phyloP scores from a whole-genome alignment of 1,284 basidiomycete genomes.

The Phellopilus nigrolimitatus region DNA sequence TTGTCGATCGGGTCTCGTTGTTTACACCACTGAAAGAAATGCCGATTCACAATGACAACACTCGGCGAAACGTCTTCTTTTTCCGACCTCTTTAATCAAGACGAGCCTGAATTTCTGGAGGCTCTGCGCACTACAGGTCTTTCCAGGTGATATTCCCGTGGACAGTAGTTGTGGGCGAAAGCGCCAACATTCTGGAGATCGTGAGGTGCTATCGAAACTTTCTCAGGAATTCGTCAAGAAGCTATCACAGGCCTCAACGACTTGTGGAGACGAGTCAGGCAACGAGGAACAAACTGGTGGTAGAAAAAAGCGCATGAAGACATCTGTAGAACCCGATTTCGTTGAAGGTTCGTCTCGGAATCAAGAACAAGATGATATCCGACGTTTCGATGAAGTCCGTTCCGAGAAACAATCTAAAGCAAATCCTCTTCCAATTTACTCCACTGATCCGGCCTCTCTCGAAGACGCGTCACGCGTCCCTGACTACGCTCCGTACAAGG shows the following conservation, averaged over 20 bases:
- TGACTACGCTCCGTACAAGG: slow-evolving; percentile 55
- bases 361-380: no score
- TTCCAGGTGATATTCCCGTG: slow-evolving; percentile 41
- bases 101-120: slow-evolving; percentile 51
- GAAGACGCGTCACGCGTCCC: slow-evolving; percentile 44
- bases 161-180: slow-evolving; percentile 1
- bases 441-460: slow-evolving; percentile 38
- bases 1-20: no score
- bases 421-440: slow-evolving; percentile 34
- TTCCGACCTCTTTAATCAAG: slow-evolving; percentile 37
- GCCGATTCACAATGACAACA: slow-evolving; percentile 5
- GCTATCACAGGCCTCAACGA: slow-evolving; percentile 21
- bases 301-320: slow-evolving; percentile 86
- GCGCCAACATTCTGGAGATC: background rate
- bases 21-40: no score
- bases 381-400: no score
- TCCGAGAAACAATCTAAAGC: background rate
- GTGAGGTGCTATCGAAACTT: slow-evolving; percentile 17
- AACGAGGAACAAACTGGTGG: slow-evolving; percentile 57
- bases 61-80: slow-evolving; percentile 13
- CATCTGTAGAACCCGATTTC: slow-evolving; percentile 52
- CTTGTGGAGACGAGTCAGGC: slow-evolving; percentile 21
- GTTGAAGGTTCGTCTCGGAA: slow-evolving; percentile 9
- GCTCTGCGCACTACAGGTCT: slow-evolving; percentile 40
- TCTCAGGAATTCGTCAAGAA: slow-evolving; percentile 15